Conservation (phyloP, 495 filamentous ascomycete genomes). For the Penicillium steckii region DNA sequence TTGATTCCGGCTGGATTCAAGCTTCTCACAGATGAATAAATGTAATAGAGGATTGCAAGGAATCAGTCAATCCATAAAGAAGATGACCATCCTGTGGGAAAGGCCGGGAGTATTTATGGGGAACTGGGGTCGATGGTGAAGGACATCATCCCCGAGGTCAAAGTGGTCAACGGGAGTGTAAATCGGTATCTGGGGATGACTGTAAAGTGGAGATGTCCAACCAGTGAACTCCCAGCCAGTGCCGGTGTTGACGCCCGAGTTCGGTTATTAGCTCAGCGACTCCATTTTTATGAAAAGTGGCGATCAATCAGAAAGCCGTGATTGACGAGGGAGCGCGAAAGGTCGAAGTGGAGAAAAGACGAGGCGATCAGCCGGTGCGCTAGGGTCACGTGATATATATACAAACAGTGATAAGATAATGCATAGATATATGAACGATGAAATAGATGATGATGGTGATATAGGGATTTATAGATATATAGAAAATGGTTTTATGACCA, state of each 20-base stretch:
- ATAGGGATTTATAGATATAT: not conserved
- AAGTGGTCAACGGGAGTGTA: constrained; percentile 21
- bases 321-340: not conserved
- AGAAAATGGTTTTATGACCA: constrained; percentile 17
- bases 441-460: not conserved
- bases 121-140: not conserved
- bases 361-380: not conserved
- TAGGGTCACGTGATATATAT: not conserved
- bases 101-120: constrained; percentile 12
- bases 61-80: constrained; percentile 7
- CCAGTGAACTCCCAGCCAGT: not conserved
- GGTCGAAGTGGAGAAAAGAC: not conserved
- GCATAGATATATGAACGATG: not conserved
- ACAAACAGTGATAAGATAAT: not conserved
- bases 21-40: not conserved
- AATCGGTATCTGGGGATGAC: constrained; percentile 32
- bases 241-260: not conserved
- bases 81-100: not conserved
- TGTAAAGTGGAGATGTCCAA: constrained; percentile 3
- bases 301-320: not conserved
- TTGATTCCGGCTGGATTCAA: not conserved
- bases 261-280: constrained; percentile 1
- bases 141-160: constrained; percentile 34
- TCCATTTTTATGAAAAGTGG: not conserved
- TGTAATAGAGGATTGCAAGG: not conserved